Percentiles rank a stretch among this genome's conserved stretches.
These are phyloP conservation scores for Glomus cerebriforme DNA, from an alignment of 192 early-diverging fungal species.

Conservation along the genomic window DNA sequence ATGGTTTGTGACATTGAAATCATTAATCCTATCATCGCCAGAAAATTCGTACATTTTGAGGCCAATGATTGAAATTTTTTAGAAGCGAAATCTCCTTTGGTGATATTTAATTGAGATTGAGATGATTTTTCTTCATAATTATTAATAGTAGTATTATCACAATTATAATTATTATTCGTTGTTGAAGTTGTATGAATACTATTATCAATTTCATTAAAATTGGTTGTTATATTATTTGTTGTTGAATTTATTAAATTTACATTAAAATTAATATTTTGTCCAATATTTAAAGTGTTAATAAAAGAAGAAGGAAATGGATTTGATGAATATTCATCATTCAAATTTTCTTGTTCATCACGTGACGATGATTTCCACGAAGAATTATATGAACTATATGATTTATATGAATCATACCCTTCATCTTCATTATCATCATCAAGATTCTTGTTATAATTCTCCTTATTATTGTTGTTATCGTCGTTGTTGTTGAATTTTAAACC, in stretches of 20 bases:
- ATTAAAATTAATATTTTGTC: neutral
- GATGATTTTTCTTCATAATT: neutral
- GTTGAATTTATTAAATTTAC: neutral
- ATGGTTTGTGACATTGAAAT: neutral
- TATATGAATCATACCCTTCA: neutral
- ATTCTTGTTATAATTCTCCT: neutral
- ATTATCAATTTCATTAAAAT: neutral
- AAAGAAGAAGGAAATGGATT: slow-evolving; percentile 7
- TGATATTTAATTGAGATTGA: neutral
- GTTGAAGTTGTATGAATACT: neutral
- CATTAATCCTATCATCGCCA: neutral
- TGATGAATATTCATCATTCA: neutral
- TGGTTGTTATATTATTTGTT: neutral
- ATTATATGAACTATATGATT: neutral
- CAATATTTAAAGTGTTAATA: neutral
- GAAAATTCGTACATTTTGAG: neutral
- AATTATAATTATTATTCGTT: neutral
- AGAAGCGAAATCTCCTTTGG: neutral
- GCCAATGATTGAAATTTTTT: neutral
- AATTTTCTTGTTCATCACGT: neutral
- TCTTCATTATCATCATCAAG: neutral
- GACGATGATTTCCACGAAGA: slow-evolving; percentile 1
- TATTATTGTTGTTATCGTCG: neutral
- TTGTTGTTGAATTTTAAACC: neutral
- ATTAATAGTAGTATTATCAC: neutral